phyloP scores from a whole-genome alignment of 495 filamentous ascomycete genomes.

The Podospora didyma region DNA sequence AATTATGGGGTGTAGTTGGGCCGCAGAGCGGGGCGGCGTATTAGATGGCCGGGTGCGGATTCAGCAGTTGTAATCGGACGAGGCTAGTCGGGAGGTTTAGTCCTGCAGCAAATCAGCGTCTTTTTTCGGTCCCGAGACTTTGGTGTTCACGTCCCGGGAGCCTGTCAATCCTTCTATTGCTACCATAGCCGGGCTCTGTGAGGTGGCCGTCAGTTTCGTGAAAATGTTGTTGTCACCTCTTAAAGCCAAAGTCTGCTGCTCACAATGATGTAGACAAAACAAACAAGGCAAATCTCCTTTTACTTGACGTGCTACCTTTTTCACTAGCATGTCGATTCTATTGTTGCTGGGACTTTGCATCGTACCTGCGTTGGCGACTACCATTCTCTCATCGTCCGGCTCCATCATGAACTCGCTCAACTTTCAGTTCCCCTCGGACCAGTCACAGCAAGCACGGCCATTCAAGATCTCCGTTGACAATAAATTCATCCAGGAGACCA shows the following conservation, averaged over 20 bases:
- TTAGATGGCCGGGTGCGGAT: not conserved
- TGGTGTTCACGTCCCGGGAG: too few species aligned
- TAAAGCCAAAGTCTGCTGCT: too few species aligned
- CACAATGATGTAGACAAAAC: too few species aligned
- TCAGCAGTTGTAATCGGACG: not conserved
- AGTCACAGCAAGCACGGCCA: not conserved
- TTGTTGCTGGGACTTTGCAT: not conserved
- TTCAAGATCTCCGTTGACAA: not conserved
- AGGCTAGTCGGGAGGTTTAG: too few species aligned
- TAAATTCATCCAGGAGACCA: not conserved
- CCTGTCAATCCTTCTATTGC: too few species aligned
- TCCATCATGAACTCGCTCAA: not conserved
- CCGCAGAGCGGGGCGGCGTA: not conserved
- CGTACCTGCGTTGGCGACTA: not conserved
- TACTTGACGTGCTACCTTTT: too few species aligned
- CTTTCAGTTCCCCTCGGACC: not conserved
- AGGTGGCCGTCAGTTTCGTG: too few species aligned
- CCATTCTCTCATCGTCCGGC: not conserved
- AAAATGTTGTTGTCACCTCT: too few species aligned
- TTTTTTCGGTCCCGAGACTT: too few species aligned
- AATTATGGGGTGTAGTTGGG: not conserved
- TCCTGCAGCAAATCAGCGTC: too few species aligned
- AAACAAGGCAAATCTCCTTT: too few species aligned
- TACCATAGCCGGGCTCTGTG: too few species aligned
- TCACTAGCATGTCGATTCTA: not conserved